Evolutionary conservation across 139 green algal genomes (phyloP), one percentile per base, ranked within the genome.

Genomic region (Astrephomene gubernaculifera): DNA sequence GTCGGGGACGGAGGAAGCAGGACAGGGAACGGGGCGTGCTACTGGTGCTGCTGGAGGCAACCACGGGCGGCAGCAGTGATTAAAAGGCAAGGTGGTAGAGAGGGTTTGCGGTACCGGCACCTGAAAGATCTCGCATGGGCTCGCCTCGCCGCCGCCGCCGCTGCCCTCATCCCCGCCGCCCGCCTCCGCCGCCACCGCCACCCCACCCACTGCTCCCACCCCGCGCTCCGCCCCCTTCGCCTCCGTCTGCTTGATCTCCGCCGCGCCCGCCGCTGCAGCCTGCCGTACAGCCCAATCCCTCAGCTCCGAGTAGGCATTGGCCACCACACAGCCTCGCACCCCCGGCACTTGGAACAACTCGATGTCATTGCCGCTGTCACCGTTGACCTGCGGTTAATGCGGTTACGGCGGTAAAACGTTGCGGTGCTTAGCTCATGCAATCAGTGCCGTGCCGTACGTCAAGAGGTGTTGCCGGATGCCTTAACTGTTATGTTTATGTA

Each of bases 341-440:
- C 75, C 75, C 17, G 60, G 60, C 19, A 72, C 74, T 44, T 64
- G 61, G 87, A 98, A 98, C 71, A 99, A 88, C 90, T 99, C 97
- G 1, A 94, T 86, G 81, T 99, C 97, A 87, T 99, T 99, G 63
- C 97, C 97, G 54, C 90, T 96, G 91, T 99, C 97, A 10, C 97
- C 97, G 88, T 94, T 96, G 43, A 97, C 96, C 90, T 99, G 57
- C 19, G 57, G 49, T n/a, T n/a, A n/a, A n/a, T n/a, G n/a, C n/a
- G n/a, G n/a, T n/a, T n/a, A n/a, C n/a, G n/a, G n/a, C n/a, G n/a
- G n/a, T n/a, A n/a, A n/a, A n/a, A n/a, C n/a, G n/a, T n/a, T n/a
- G n/a, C n/a, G n/a, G n/a, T n/a, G n/a, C n/a, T n/a, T n/a, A n/a
- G n/a, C n/a, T n/a, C n/a, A n/a, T n/a, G n/a, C n/a, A n/a, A n/a